Evolutionary conservation across 2,329 filamentous ascomycete species (phyloP), one percentile per base, ranked within the genome.

Genomic region (Salinomyces thailandicus): DNA sequence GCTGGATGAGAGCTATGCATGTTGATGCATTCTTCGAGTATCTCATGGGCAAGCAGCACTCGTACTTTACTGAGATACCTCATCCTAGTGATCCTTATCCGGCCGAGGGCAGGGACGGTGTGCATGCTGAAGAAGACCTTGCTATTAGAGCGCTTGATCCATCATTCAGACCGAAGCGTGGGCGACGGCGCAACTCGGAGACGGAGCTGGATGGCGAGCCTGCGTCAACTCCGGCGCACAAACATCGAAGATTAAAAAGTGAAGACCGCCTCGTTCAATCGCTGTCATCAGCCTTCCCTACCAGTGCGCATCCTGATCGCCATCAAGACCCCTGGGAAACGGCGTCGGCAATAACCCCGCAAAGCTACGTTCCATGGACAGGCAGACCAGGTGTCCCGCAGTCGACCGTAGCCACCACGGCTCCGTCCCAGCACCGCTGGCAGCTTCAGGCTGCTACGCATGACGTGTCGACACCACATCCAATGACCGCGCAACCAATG

Each of bases 1-100:
- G 89, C 54, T 95, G 87, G 87, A 91, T 95, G 84, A 85, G 85
- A 57, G 87, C 86, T 4, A 89, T 93, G 81, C 87, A 94, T 57
- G 77, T 94, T 35, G 85, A 93, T 66, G 83, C 85, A 8, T 95
- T 95, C 58, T 95, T 94, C 53, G 85, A 93, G 57, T 95, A 85
- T 57, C 74, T 93, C 14, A 70, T 89, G 44, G 76, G 77, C 33
- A 85, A 85, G 45, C 66, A 73, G 17, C 85, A 93, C 58, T 63
- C 75, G 0, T 95, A 95, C 59, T 93, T 81, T 66, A 78, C 73
- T 12, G 74, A 85, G 22, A 72, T 93, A 16, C 86, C 86, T 0
- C 64, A 70, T 5, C 69, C 72, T 11, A 66, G 73, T 18, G 73
- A 78, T 36, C 75, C 80, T 2, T 68, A 79, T 22, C 72, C 73